Evolutionary conservation across 805 yeast species (phyloP).

Genomic region (Suhomyces sp.): DNA sequence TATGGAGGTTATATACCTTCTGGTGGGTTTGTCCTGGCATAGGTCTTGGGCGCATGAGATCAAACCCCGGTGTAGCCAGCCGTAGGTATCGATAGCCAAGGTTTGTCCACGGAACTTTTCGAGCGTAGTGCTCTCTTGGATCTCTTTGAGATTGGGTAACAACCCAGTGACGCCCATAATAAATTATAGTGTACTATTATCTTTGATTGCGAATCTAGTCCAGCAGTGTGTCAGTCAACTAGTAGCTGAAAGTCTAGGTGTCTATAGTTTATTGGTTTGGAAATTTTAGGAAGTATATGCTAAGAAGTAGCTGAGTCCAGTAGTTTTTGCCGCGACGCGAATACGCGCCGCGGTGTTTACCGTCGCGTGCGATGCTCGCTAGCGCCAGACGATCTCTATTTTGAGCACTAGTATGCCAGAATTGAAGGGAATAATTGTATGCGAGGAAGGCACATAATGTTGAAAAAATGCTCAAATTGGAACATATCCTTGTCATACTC

Average conservation of each 20-base stretch:
- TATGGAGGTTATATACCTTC: conserved; percentile 68
- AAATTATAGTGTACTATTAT: not conserved
- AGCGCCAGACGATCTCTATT: not conserved
- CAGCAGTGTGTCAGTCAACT: not conserved
- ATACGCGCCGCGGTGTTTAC: not conserved
- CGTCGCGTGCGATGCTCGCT: not conserved
- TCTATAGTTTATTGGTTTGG: not conserved
- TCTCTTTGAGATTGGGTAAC: conserved; percentile 72
- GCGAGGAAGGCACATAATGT: not conserved
- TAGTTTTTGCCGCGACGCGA: not conserved
- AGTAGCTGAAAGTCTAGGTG: not conserved
- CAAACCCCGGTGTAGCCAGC: conserved; percentile 92
- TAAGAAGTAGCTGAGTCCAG: not conserved
- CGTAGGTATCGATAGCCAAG: conserved; percentile 91
- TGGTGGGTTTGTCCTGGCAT: conserved; percentile 67
- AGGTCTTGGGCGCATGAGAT: conserved; percentile 81
- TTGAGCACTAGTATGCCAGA: not conserved
- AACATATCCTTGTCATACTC: not conserved
- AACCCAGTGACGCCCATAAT: conserved; percentile 83
- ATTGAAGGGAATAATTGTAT: not conserved
- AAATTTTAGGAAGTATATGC: not conserved
- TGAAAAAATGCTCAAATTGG: not conserved
- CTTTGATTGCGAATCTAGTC: not conserved
- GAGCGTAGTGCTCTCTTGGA: conserved; percentile 59
- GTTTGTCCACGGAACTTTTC: conserved; percentile 67